These are phyloP conservation scores for Acanthamoeba rhysodes DNA, from an alignment of 208 protist species.

Conservation along the genomic window DNA sequence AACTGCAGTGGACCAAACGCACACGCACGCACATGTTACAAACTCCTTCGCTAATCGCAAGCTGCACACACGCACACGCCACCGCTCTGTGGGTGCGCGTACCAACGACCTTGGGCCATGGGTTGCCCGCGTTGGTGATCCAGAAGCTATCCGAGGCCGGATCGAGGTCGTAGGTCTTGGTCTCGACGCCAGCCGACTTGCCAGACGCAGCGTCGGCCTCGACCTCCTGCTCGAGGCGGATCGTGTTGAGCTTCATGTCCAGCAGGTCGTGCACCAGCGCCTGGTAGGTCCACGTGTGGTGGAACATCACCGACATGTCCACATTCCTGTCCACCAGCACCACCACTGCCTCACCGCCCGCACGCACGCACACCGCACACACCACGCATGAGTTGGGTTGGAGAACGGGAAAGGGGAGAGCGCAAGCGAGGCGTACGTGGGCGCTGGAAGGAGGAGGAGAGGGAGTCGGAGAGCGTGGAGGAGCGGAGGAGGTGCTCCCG, in stretches of 20 bases:
- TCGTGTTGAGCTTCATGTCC: constrained; percentile 87
- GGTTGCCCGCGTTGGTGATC: constrained; percentile 83
- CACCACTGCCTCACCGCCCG: constrained; percentile 77
- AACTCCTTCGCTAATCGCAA: neutral
- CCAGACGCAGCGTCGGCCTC: neutral
- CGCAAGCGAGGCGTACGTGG: neutral
- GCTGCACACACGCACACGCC: neutral
- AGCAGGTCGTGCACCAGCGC: constrained; percentile 91
- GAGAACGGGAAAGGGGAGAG: neutral
- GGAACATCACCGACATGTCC: constrained; percentile 89
- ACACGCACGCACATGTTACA: neutral
- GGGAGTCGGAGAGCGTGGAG: neutral
- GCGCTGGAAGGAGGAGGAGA: constrained; percentile 50
- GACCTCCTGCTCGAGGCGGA: constrained; percentile 75
- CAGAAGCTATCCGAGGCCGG: constrained; percentile 88
- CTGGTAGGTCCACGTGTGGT: constrained; percentile 92
- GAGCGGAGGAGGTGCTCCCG: constrained; percentile 70
- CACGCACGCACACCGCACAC: neutral
- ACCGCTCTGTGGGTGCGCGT: neutral
- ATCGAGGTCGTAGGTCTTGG: constrained; percentile 87
- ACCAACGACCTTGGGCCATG: constrained; percentile 88
- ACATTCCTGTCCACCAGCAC: constrained; percentile 89
- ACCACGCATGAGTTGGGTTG: neutral
- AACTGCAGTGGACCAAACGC: neutral
- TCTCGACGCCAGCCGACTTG: neutral